A percentile compares a stretch with the other conserved stretches of the same genome.
These are phyloP conservation scores for Pilatotrama ljubarskyi DNA, from an alignment of 768 basidiomycete species.

Conservation along the genomic window DNA sequence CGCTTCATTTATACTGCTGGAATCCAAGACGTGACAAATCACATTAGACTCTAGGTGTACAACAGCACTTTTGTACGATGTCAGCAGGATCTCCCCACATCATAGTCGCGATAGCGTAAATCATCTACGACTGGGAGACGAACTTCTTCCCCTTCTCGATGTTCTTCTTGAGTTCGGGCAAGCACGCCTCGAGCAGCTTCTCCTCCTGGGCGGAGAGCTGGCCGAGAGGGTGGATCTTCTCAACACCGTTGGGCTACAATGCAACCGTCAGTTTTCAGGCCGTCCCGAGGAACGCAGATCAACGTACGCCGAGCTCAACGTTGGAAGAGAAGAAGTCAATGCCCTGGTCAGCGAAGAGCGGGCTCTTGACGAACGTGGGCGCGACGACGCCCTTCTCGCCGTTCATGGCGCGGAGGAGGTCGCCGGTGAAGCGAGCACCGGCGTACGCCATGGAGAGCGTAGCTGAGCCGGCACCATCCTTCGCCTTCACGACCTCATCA, in stretches of 20 bases:
- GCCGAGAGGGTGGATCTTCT: constrained; percentile 89
- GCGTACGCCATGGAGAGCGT: constrained; percentile 81
- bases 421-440: constrained; percentile 68
- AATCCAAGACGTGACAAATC: constrained; percentile 14
- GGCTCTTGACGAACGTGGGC: constrained; percentile 88
- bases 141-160: constrained; percentile 93
- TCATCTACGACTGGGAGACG: constrained; percentile 39
- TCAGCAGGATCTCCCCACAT: not conserved
- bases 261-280: constrained; percentile 5
- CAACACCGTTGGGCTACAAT: constrained; percentile 76
- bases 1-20: too few species aligned
- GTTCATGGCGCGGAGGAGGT: constrained; percentile 58
- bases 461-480: constrained; percentile 81
- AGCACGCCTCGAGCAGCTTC: constrained; percentile 80
- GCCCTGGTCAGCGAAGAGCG: constrained; percentile 80
- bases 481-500: constrained; percentile 98
- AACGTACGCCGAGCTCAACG: constrained; percentile 86
- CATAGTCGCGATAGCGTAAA: not conserved
- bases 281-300: not conserved
- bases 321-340: constrained; percentile 93
- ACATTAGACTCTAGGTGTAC: constrained; percentile 20
- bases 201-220: constrained; percentile 78
- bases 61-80: constrained; percentile 25
- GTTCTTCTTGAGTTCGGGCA: constrained; percentile 96
- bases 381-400: constrained; percentile 72